Evolutionary conservation across 1,284 basidiomycete species (phyloP), one percentile per base, ranked within the genome.

Genomic region (Waitea zeae): DNA sequence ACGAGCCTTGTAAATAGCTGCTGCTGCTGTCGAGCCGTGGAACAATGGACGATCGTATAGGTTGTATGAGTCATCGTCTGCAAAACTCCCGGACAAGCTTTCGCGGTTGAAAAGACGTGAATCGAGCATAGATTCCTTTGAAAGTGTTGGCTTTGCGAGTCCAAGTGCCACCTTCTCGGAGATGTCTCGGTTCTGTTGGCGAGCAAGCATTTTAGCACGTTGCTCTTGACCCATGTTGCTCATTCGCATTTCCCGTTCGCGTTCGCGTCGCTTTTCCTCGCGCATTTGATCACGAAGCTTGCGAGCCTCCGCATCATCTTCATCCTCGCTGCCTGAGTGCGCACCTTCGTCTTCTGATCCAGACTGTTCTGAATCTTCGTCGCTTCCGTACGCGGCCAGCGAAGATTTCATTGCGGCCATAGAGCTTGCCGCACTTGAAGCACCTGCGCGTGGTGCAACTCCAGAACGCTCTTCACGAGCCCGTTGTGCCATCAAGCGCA

Each of bases 121-220:
- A 54, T 99, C 95, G 49, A 97, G 64, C 81, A 98, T 89, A 3
- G 83, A 82, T 56, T 96, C 90, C 55, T 97, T 97, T 26, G 86
- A 86, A 38, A 86, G 51, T 0, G 92, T 88, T 5, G 95, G 95
- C 56, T 98, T 98, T 30, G 95, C 95, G 29, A 98, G 69, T 22
- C 95, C 95, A 14, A 98, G 71, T 2, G 95, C 95, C 37, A 99
- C 82, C 64, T 99, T 98, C 58, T 99, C 95, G 0, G 93, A 97
- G 33, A 99, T 96, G 51, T 98, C 95, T 46, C 95, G 83, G 53
- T 98, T 96, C 60, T 90, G 90, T 51, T 96, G 86, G 39, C 82
- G 74, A 17, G 92, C 88, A 37, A 98, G 65, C 67, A 88, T 78
- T 61, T 95, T 95, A 17, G 95, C 90, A 4, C 95, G 73, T 52